phyloP scores from a whole-genome alignment of 208 protist genomes.

The Trichomonas tenax region DNA sequence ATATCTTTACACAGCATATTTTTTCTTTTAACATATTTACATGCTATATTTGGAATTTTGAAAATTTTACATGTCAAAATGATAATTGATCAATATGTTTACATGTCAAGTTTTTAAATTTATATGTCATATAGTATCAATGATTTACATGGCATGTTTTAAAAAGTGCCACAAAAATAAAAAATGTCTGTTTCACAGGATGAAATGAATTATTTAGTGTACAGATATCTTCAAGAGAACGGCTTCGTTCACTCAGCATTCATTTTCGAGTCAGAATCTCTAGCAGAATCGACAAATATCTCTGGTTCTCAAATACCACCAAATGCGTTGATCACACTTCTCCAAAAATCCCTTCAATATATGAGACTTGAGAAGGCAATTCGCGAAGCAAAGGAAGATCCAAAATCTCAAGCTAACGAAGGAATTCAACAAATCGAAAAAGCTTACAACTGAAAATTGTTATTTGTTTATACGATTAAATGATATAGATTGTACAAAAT shows the following conservation, averaged over 20 bases:
- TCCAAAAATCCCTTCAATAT: background rate
- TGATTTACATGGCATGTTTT: too few relatives aligned
- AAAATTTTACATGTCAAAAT: too few relatives aligned
- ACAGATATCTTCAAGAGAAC: background rate
- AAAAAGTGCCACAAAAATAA: background rate
- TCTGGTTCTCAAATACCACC: background rate
- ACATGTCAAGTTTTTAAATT: too few relatives aligned
- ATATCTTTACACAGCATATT: too few relatives aligned
- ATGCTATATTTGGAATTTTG: too few relatives aligned
- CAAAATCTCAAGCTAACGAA: background rate
- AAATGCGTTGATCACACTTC: background rate
- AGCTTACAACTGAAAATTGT: background rate
- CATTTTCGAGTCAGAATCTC: background rate
- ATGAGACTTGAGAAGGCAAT: background rate
- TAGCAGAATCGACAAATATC: constrained; percentile 8
- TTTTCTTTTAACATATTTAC: too few relatives aligned
- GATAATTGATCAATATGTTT: too few relatives aligned
- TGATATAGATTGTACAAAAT: background rate
- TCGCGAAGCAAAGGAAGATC: background rate
- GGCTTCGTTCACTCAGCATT: background rate
- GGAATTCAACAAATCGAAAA: background rate
- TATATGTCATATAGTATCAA: too few relatives aligned
- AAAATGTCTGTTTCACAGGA: background rate
- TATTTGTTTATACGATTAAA: background rate
- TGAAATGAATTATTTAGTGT: background rate